Evolutionary conservation across 2,329 filamentous ascomycete species (phyloP).

Genomic region (Aspergillus bombycis): DNA sequence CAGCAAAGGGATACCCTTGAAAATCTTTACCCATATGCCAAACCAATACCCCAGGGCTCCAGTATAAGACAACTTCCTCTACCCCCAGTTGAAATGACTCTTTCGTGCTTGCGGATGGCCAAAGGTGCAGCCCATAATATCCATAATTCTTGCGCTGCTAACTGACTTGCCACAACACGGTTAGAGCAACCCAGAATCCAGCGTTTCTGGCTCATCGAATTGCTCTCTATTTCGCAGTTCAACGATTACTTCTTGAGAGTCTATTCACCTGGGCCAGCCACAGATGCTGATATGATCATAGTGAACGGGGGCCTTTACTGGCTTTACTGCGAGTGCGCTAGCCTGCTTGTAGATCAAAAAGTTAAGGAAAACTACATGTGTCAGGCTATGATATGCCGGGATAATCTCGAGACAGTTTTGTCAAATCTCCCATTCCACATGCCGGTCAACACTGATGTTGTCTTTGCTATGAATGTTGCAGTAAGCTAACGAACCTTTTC

Average conservation of each 20-base stretch:
- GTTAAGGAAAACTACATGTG: constrained; percentile 8
- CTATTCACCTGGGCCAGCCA: constrained; percentile 14
- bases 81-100: constrained; percentile 8
- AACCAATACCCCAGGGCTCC: constrained; percentile 1
- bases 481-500: constrained; percentile 2
- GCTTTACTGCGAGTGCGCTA: constrained; percentile 14
- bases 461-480: constrained; percentile 19
- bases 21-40: constrained; percentile 1
- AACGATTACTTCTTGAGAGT: constrained; percentile 17
- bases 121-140: constrained; percentile 4
- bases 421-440: constrained; percentile 15
- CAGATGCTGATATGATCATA: constrained; percentile 18
- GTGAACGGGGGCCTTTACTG: constrained; percentile 17
- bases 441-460: constrained; percentile 10
- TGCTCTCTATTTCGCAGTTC: constrained; percentile 16
- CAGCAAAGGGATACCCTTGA: constrained; percentile 13
- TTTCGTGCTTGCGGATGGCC: constrained; percentile 11
- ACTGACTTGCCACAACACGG: background rate
- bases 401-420: constrained; percentile 18
- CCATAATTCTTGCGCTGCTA: background rate
- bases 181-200: background rate
- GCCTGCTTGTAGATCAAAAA: background rate
- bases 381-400: constrained; percentile 13
- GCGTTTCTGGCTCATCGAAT: constrained; percentile 19
- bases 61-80: constrained; percentile 10